Base-by-base conservation (phyloP, 257 asterid genomes). In the Solanum tacnaense region DNA sequence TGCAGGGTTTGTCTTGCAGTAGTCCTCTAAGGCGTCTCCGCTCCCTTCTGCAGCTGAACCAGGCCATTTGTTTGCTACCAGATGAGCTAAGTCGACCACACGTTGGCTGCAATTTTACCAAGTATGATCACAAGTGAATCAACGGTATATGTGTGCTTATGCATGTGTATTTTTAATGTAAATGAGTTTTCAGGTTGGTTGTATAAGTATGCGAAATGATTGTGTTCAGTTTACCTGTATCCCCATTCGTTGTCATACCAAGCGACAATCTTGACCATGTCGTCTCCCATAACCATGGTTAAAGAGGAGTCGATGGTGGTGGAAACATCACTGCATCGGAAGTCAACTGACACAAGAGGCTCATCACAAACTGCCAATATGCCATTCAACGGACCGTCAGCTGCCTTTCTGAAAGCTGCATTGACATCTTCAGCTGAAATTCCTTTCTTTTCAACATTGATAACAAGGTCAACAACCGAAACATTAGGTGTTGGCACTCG, bases 221-320 rank as follows among this genome's bases (percentile, higher is more conserved):
- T 56, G 29, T 39, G 36, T 15, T 12, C 0, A 21, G 9, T 81
- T 8, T 93, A 94, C 98, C 98, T 95, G 93, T 96, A 95, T 87
- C 99, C 99, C 99, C 98, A 96, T 88, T 96, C 99, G 38, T 96
- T 96, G 89, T 96, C 99, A 72, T 96, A 96, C 98, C 99, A 96
- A 11, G 99, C 99, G 20, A 96, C 98, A 71, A 94, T 98, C 93
- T 96, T 96, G 31, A 96, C 96, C 99, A 96, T 96, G 88, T 96
- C 98, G 81, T 94, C 98, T 87, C 99, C 98, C 98, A 96, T 96
- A 1, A 95, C 99, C 99, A 96, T 96, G 2, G 99, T 96, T 94
- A 96, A 88, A 6, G 98, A 95, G 29, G 99, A 93, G 60, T 96
- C 99, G 3, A 95, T 94, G 88, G 95, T 92, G 84, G 97, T 89